A percentile compares a stretch with the other conserved stretches of the same genome.
Evolutionary conservation across 805 yeast genomes (phyloP).

Genomic region (Metschnikowia amazonensis): DNA sequence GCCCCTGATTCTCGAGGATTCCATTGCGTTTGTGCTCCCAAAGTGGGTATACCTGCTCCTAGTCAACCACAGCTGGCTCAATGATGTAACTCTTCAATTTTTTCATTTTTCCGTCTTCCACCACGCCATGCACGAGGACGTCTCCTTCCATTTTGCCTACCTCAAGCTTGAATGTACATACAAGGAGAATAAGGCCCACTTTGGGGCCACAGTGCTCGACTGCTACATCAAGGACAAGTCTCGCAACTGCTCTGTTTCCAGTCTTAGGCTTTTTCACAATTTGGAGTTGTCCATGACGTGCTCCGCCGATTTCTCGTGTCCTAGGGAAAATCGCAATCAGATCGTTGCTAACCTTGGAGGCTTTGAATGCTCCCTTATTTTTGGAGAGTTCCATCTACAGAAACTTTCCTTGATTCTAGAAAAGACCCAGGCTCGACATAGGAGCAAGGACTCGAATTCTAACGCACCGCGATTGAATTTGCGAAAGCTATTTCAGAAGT

Average conservation of each 20-base stretch:
- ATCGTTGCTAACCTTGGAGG: slow-evolving; percentile 6
- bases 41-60: slow-evolving; percentile 6
- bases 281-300: slow-evolving; percentile 12
- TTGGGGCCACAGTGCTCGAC: slow-evolving; percentile 10
- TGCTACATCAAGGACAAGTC: slow-evolving; percentile 11
- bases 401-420: slow-evolving; percentile 9
- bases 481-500: slow-evolving; percentile 6
- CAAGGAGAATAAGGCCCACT: slow-evolving; percentile 1
- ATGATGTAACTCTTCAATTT: slow-evolving; percentile 14
- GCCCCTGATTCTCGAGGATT: neutral
- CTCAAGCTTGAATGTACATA: slow-evolving; percentile 13
- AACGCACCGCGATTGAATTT: slow-evolving; percentile 1
- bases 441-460: neutral
- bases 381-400: slow-evolving; percentile 11
- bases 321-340: neutral
- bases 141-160: slow-evolving; percentile 16
- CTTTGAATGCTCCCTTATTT: slow-evolving; percentile 8
- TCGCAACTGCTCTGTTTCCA: neutral
- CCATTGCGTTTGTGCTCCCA: slow-evolving; percentile 5
- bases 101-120: slow-evolving; percentile 14
- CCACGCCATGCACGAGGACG: slow-evolving; percentile 10
- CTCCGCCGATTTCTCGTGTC: slow-evolving; percentile 8
- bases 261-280: slow-evolving; percentile 13
- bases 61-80: slow-evolving; percentile 14
- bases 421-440: neutral